Percentiles rank a stretch among this genome's conserved stretches.
phyloP scores from a whole-genome alignment of 2,329 filamentous ascomycete species.

The Nothomitra cinnamomea region DNA sequence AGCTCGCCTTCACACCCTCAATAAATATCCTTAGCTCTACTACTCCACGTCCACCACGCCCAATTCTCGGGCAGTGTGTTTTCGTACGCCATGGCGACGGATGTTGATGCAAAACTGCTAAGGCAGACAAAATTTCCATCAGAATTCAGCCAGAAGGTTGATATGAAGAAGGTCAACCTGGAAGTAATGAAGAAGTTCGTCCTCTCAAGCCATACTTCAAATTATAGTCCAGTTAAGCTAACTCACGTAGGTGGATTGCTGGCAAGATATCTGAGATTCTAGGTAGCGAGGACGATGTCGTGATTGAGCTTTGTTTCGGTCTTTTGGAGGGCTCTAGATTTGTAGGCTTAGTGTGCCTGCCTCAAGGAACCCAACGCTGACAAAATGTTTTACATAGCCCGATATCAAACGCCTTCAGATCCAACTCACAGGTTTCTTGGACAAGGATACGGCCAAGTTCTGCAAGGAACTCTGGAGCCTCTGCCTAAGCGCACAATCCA shows the following conservation, averaged over 20 bases:
- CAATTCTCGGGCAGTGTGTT: conserved; percentile 23
- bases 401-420: conserved; percentile 94
- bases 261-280: conserved; percentile 74
- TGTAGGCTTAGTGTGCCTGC: conserved; percentile 35
- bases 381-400: conserved; percentile 38
- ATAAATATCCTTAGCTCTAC: conserved; percentile 20
- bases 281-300: conserved; percentile 86
- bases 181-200: conserved; percentile 93
- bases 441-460: conserved; percentile 75
- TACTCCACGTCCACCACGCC: conserved; percentile 1
- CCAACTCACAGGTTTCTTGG: conserved; percentile 83
- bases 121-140: conserved; percentile 85
- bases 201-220: conserved; percentile 2
- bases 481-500: conserved; percentile 75
- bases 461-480: conserved; percentile 91
- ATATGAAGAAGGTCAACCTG: conserved; percentile 92
- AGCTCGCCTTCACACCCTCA: conserved; percentile 16
- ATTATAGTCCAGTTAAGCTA: conserved; percentile 1
- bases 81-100: conserved; percentile 49
- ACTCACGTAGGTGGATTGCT: conserved; percentile 64
- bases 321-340: conserved; percentile 55
- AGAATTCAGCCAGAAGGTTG: conserved; percentile 89
- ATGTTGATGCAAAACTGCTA: conserved; percentile 72
- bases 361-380: conserved; percentile 2
- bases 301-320: conserved; percentile 67